Percentiles rank a stretch among this genome's conserved stretches.
phyloP scores from a whole-genome alignment of 495 filamentous ascomycete genomes.

The Daldinia loculata region DNA sequence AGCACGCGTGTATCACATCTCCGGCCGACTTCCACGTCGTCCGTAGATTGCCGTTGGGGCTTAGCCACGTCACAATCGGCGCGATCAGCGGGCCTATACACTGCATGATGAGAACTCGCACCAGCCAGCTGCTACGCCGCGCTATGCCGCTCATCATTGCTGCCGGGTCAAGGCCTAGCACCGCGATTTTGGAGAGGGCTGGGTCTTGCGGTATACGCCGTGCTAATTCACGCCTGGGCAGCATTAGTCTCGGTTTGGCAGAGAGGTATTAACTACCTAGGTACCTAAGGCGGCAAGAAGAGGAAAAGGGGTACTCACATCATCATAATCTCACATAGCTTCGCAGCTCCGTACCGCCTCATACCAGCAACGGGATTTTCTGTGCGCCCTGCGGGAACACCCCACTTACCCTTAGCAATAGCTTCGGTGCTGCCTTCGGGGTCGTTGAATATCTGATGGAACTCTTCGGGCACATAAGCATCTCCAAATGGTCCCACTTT shows the following conservation, averaged over 20 bases:
- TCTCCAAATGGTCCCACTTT: constrained; percentile 14
- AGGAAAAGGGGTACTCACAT: constrained; percentile 38
- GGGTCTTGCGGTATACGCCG: constrained; percentile 47
- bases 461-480: constrained; percentile 40
- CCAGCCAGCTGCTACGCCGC: constrained; percentile 34
- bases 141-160: constrained; percentile 46
- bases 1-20: constrained; percentile 50
- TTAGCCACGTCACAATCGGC: constrained; percentile 33
- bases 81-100: constrained; percentile 27
- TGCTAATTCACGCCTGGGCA: constrained; percentile 47
- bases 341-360: constrained; percentile 53
- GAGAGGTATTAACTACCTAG: not conserved
- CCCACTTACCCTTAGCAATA: constrained; percentile 51
- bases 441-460: constrained; percentile 43
- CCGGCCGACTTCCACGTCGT: constrained; percentile 55
- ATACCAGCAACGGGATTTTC: constrained; percentile 35
- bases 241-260: constrained; percentile 4
- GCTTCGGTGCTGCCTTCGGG: constrained; percentile 39
- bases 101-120: constrained; percentile 22
- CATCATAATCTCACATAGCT: constrained; percentile 52
- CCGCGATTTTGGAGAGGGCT: constrained; percentile 42
- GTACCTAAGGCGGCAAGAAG: not conserved
- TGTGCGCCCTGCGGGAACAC: constrained; percentile 35
- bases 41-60: constrained; percentile 47
- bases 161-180: constrained; percentile 49